These are phyloP conservation scores for Penicillium turbatum DNA, from an alignment of 495 filamentous ascomycete genomes.

Conservation along the genomic window DNA sequence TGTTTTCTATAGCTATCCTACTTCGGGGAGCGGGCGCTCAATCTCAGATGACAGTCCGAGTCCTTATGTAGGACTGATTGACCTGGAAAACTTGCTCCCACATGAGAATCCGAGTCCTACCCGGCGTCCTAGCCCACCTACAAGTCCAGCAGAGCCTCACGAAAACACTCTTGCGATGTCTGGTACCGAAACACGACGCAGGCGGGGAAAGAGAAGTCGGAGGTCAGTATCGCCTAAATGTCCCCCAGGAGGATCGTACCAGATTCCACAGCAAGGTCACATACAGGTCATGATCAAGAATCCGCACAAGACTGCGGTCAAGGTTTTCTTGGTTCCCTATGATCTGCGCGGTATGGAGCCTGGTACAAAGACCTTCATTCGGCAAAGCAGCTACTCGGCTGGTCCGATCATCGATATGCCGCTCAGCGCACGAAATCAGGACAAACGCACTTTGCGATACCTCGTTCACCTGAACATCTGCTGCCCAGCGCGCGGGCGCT, in stretches of 20 bases:
- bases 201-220: conserved; percentile 51
- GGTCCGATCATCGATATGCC: conserved; percentile 77
- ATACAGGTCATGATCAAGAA: conserved; percentile 97
- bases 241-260: conserved; percentile 81
- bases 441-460: conserved; percentile 82
- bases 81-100: conserved; percentile 74
- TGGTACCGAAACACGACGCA: conserved; percentile 27
- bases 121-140: conserved; percentile 41
- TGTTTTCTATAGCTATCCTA: conserved; percentile 90
- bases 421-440: conserved; percentile 48
- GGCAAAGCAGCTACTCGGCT: conserved; percentile 89
- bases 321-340: conserved; percentile 92
- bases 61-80: conserved; percentile 92
- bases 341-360: conserved; percentile 93
- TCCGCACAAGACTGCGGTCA: conserved; percentile 92
- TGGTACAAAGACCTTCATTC: conserved; percentile 93
- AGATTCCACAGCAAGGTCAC: conserved; percentile 92
- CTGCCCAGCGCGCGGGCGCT: conserved; percentile 76
- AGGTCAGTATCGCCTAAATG: conserved; percentile 66
- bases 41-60: conserved; percentile 78
- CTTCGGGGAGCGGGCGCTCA: conserved; percentile 55
- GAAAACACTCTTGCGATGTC: conserved; percentile 9
- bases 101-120: conserved; percentile 42
- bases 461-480: conserved; percentile 93
- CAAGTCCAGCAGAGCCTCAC: conserved; percentile 39